These are phyloP conservation scores for Sungouiozyma intestinalis DNA, from an alignment of 805 yeast species.

Conservation along the genomic window DNA sequence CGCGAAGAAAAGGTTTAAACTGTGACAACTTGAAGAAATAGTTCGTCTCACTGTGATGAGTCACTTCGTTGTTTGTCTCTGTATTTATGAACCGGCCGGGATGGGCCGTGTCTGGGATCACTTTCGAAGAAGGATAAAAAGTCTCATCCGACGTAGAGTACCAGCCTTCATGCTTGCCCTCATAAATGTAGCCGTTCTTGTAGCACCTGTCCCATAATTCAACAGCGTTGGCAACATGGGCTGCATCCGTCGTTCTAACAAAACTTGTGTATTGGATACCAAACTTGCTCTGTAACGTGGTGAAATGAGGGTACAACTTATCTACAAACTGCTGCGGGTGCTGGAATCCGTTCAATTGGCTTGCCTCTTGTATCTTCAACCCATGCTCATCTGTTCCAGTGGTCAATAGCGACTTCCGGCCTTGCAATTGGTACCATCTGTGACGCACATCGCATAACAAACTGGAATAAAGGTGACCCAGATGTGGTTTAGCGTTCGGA, in stretches of 20 bases:
- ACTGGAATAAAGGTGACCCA: conserved; percentile 89
- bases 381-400: conserved; percentile 99
- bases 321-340: conserved; percentile 66
- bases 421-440: conserved; percentile 54
- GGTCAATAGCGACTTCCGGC: conserved; percentile 43
- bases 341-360: conserved; percentile 39
- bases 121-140: conserved; percentile 77
- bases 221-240: conserved; percentile 58
- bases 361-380: conserved; percentile 82
- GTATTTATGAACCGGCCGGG: conserved; percentile 27
- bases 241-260: conserved; percentile 81
- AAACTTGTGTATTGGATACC: conserved; percentile 61
- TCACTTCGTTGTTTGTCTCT: conserved; percentile 71
- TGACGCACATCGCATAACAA: conserved; percentile 66
- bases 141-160: conserved; percentile 91
- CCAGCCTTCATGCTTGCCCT: conserved; percentile 88
- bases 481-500: conserved; percentile 89
- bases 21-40: conserved; percentile 70
- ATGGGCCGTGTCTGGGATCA: conserved; percentile 30
- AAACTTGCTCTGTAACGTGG: conserved; percentile 46
- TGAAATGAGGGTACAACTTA: conserved; percentile 51
- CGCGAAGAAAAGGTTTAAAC: conserved; percentile 47
- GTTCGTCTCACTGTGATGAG: conserved; percentile 67
- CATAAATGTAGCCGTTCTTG: conserved; percentile 58
- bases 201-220: conserved; percentile 58